phyloP scores from a whole-genome alignment of 2,329 filamentous ascomycete genomes.

The Phaeomoniella chlamydospora region DNA sequence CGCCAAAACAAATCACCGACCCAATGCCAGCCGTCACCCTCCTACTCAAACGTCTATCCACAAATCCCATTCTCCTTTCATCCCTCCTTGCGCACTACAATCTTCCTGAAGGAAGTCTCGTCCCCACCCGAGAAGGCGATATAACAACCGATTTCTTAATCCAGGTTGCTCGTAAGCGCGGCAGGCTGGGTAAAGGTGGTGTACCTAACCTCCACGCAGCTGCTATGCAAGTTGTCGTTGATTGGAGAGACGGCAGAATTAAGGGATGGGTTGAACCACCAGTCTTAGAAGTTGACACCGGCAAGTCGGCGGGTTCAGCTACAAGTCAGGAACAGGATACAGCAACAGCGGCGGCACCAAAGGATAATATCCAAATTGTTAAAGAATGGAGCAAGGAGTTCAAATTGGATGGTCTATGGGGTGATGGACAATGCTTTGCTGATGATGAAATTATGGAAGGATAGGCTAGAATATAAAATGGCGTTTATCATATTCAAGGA shows the following conservation, averaged over 20 bases:
- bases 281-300: constrained; percentile 41
- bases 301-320: constrained; percentile 19
- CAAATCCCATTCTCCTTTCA: constrained; percentile 56
- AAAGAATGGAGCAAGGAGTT: constrained; percentile 91
- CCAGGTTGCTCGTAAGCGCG: constrained; percentile 87
- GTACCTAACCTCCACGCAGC: constrained; percentile 78
- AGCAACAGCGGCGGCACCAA: constrained; percentile 31
- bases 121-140: constrained; percentile 53
- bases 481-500: too few species aligned
- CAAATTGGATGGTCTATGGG: constrained; percentile 85
- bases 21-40: constrained; percentile 75
- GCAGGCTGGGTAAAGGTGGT: constrained; percentile 74
- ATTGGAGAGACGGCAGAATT: constrained; percentile 91
- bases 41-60: constrained; percentile 66
- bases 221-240: constrained; percentile 86
- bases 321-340: constrained; percentile 18
- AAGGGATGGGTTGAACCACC: constrained; percentile 83
- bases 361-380: constrained; percentile 70
- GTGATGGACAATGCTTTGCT: constrained; percentile 37
- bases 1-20: constrained; percentile 87
- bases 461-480: too few species aligned
- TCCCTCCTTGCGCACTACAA: constrained; percentile 76
- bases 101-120: constrained; percentile 52
- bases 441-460: constrained; percentile 21
- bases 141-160: constrained; percentile 80